Conservation (phyloP, 495 filamentous ascomycete genomes). For the Daldinia bambusicola region DNA sequence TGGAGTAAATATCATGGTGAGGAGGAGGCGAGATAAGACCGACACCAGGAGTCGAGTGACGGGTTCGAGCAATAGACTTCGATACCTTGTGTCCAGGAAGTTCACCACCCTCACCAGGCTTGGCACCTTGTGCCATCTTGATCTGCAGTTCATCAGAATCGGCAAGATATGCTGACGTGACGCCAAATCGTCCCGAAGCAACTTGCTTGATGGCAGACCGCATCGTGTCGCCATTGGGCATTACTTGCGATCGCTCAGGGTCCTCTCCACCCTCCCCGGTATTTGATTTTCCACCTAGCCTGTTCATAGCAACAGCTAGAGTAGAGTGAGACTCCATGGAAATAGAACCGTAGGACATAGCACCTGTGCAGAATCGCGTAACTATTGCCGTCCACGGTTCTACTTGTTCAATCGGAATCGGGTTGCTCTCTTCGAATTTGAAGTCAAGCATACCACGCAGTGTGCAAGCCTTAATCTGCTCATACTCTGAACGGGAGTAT, state of each 20-base stretch:
- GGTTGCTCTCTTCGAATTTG: conserved; percentile 86
- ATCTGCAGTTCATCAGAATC: conserved; percentile 99
- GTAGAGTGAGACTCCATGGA: conserved; percentile 99
- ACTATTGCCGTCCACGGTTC: conserved; percentile 99
- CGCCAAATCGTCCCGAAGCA: conserved; percentile 96
- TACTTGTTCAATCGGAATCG: conserved; percentile 96
- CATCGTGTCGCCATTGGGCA: conserved; percentile 98
- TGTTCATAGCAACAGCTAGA: conserved; percentile 96
- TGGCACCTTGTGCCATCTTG: conserved; percentile 99
- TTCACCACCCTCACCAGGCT: conserved; percentile 98
- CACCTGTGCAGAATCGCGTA: conserved; percentile 96
- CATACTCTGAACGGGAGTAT: conserved; percentile 92
- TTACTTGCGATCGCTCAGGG: conserved; percentile 83
- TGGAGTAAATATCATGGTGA: conserved; percentile 99
- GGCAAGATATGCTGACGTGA: conserved; percentile 97
- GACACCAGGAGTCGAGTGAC: conserved; percentile 98
- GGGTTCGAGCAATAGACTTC: conserved; percentile 92
- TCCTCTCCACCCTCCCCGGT: conserved; percentile 99
- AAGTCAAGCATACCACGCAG: conserved; percentile 97
- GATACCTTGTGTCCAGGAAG: conserved; percentile 98
- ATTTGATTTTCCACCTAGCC: conserved; percentile 97
- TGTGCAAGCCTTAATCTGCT: conserved; percentile 98
- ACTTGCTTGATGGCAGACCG: conserved; percentile 99
- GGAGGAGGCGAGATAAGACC: conserved; percentile 98
- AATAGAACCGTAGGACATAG: conserved; percentile 99